Conservation (phyloP, 75 land plant species). For the Cryptomeria japonica region DNA sequence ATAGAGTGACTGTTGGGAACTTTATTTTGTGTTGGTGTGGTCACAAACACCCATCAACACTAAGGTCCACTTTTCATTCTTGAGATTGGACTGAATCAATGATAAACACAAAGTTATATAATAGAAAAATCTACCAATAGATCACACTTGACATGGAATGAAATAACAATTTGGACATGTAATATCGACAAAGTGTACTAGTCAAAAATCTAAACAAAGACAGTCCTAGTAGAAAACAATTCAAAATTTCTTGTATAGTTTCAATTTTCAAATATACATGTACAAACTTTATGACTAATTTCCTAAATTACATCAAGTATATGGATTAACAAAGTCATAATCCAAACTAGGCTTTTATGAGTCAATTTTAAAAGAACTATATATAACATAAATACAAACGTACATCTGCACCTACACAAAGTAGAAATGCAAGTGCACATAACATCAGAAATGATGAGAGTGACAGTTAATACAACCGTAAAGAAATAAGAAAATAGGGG, state of each 20-base stretch:
- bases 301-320: background rate
- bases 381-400: background rate
- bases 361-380: background rate
- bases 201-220: background rate
- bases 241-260: background rate
- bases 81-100: background rate
- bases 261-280: background rate
- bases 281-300: background rate
- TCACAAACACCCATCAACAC: no score
- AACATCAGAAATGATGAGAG: background rate
- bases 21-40: no score
- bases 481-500: background rate
- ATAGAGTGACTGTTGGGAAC: no score
- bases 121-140: background rate
- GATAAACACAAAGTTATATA: background rate
- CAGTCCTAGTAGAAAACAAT: background rate
- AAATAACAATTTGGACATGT: background rate
- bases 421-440: background rate
- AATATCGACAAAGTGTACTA: background rate
- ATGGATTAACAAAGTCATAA: background rate
- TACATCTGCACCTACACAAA: background rate
- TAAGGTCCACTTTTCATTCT: background rate
- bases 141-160: background rate
- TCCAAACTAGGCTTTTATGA: no score
- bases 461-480: background rate